Evolutionary conservation across 352 stramenopile genomes (phyloP), one percentile per base, ranked within the genome.

Genomic region (Globisporangium yorkense): DNA sequence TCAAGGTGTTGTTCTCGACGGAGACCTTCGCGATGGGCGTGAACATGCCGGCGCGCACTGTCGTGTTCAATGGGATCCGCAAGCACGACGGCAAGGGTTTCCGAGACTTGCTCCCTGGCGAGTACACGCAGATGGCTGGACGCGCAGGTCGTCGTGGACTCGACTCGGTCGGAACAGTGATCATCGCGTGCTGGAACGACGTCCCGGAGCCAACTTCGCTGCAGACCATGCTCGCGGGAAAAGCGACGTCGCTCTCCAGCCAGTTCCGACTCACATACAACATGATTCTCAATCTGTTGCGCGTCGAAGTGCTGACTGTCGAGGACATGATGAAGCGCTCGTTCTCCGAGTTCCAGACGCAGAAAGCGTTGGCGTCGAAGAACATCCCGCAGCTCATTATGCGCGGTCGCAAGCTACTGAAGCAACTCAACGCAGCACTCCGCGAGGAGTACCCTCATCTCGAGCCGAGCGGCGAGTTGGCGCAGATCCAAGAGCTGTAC

Each of bases 1-100:
- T 99, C 49, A 99, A 99, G 67, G 85, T 97, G 51, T 74, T 99
- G 1, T 99, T 99, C 67, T 97, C 97, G 4, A 99, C 97, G 2
- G 97, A 99, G 67, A 99, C 97, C 3, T 99, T 99, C 73, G 97
- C 97, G 2, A 98, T 98, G 87, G 97, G 97, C 63, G 94, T 99
- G 4, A 99, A 99, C 68, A 99, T 99, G 97, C 97, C 97, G 21
- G 97, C 97, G 8, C 81, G 94, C 29, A 94, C 83, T 2, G 97
- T 99, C 15, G 92, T 99, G 1, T 99, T 99, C 75, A 98, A 98
- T 58, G 89, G 86, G 15, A 96, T 98, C 51, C 80, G 93, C 31
- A 99, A 99, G 78, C 96, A 99, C 66, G 97, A 99, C 70, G 97
- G 97, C 21, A 91, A 91, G 54, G 84, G 79, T 51, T 97, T 97